Evolutionary conservation across 2,329 filamentous ascomycete genomes (phyloP), one percentile per base, ranked within the genome.

Genomic region (Plectosphaerella sp.): DNA sequence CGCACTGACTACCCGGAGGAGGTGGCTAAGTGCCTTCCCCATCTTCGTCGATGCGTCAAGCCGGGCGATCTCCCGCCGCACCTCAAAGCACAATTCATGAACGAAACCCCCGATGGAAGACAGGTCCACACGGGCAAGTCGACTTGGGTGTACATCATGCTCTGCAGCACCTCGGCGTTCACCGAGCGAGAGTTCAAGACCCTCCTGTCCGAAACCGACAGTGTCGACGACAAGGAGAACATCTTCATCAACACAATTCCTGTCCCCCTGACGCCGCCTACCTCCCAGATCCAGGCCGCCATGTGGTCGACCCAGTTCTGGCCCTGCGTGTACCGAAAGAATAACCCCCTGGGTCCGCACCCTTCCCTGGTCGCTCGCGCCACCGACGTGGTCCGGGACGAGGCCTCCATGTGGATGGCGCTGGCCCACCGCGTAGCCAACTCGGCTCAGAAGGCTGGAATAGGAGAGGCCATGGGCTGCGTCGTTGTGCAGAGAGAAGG

Each of bases 311-410:
- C 80, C 35, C 78, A 86, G 59, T 93, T 90, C 67, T 95, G 90
- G 90, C 90, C 90, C 12, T 88, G 86, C 2, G 83, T 92, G 47
- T 95, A 94, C 71, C 87, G 89, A 57, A 91, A 91, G 72, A 92
- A 88, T 59, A 94, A 94, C 63, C 89, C 89, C 2, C 88, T 92
- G 54, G 90, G 90, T 4, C 89, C 90, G 16, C 90, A 95, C 64
- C 89, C 89, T 55, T 83, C 84, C 62, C 81, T 88, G 64, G 83
- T 93, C 52, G 75, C 80, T 42, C 83, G 87, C 54, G 84, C 86
- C 25, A 86, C 87, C 39, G 80, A 84, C 12, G 85, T 89, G 54
- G 82, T 95, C 49, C 77, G 78, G 52, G 71, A 78, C 45, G 80
- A 88, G 57, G 82, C 83, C 1, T 77, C 79, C 4, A 68, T 80